A percentile compares a stretch with the other conserved stretches of the same genome.
These are phyloP conservation scores for Myxozyma geophila DNA, from an alignment of 805 yeast genomes.

Conservation along the genomic window DNA sequence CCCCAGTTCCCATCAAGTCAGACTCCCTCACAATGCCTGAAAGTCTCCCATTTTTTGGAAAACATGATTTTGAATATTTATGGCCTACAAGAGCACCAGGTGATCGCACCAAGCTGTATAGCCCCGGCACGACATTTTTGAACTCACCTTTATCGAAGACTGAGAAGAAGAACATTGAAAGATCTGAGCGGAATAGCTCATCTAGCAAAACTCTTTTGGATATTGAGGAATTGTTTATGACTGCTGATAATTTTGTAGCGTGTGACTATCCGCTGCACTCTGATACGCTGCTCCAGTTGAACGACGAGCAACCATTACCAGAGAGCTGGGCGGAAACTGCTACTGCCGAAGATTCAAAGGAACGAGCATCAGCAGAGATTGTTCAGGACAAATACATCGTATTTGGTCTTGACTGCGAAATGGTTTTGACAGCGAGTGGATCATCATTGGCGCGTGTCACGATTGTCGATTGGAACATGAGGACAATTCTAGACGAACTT, in stretches of 20 bases:
- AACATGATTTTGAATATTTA: constrained; percentile 39
- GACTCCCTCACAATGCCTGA: constrained; percentile 17
- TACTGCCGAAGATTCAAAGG: constrained; percentile 44
- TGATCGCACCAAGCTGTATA: constrained; percentile 58
- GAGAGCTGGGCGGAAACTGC: constrained; percentile 61
- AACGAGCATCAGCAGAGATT: constrained; percentile 4
- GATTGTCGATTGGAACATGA: constrained; percentile 54
- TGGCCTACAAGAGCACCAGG: constrained; percentile 71
- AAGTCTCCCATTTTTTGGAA: constrained; percentile 46
- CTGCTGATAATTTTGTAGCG: constrained; percentile 53
- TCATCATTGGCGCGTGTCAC: constrained; percentile 78
- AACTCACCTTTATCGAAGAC: constrained; percentile 60
- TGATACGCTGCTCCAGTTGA: constrained; percentile 29
- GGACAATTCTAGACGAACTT: constrained; percentile 65
- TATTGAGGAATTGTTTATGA: constrained; percentile 52
- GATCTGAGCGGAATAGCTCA: neutral
- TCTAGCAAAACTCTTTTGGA: constrained; percentile 4
- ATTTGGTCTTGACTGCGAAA: constrained; percentile 91
- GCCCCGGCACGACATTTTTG: constrained; percentile 59
- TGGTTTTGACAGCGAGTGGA: constrained; percentile 70
- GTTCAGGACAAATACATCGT: constrained; percentile 40
- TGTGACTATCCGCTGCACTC: constrained; percentile 69
- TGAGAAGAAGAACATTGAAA: constrained; percentile 52
- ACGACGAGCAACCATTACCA: constrained; percentile 26
- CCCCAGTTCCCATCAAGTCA: constrained; percentile 28